A percentile compares a stretch with the other conserved stretches of the same genome.
Conservation (phyloP, 2,329 filamentous ascomycete genomes). For the Pestalotiopsis sp. region DNA sequence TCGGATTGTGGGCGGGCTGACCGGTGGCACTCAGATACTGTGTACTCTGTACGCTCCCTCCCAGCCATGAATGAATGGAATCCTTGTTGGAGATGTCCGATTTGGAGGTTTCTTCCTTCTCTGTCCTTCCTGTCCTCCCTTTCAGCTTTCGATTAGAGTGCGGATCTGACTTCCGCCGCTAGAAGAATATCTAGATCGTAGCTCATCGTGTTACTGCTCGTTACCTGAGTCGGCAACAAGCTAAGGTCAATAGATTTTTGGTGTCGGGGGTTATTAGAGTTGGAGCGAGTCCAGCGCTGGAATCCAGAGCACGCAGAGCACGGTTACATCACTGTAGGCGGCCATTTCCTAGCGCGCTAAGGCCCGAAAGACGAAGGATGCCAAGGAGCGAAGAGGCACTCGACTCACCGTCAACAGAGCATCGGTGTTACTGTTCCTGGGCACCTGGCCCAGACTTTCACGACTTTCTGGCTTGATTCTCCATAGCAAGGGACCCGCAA, state of each 20-base stretch:
- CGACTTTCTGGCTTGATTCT: too few species aligned
- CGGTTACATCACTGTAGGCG: not conserved
- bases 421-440: conserved; percentile 1
- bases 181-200: not conserved
- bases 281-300: too few species aligned
- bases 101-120: not conserved
- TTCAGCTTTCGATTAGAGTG: not conserved
- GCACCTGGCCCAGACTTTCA: not conserved
- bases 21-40: too few species aligned
- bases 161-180: not conserved
- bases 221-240: not conserved
- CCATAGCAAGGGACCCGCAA: not conserved
- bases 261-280: too few species aligned
- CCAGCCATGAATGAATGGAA: not conserved
- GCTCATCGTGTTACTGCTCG: not conserved
- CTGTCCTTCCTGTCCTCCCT: not conserved
- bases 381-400: not conserved
- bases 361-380: not conserved
- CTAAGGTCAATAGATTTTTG: not conserved
- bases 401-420: conserved; percentile 1
- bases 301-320: not conserved
- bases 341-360: not conserved
- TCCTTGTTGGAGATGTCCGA: conserved; percentile 3
- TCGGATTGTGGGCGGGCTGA: not conserved
- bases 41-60: not conserved